Percentiles rank a stretch among this genome's conserved stretches.
Conservation (phyloP, 129 eudicot species). For the Solidago caesia region DNA sequence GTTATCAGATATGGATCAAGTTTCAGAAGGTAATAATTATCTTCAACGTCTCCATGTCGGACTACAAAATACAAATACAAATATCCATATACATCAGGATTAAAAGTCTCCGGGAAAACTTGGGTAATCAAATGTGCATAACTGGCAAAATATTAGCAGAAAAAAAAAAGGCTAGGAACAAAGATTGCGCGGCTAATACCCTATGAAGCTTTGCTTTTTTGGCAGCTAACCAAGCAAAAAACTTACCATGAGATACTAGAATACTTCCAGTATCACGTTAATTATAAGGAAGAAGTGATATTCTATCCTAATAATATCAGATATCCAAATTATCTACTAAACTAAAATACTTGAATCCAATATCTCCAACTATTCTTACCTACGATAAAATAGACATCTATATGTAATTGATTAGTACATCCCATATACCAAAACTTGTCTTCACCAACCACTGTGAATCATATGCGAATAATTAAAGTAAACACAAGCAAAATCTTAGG, state of each 20-base stretch:
- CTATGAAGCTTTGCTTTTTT: too few relatives aligned
- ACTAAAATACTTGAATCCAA: slow-evolving; percentile 7
- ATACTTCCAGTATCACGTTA: slow-evolving; percentile 1
- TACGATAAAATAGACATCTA: neutral
- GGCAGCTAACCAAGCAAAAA: too few relatives aligned
- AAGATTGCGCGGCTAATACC: too few relatives aligned
- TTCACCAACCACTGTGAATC: neutral
- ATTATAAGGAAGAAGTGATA: neutral
- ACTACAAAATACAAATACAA: neutral
- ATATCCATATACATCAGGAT: neutral
- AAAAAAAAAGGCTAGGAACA: neutral
- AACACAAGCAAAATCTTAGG: slow-evolving; percentile 11
- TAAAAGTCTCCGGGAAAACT: neutral
- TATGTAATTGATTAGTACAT: neutral
- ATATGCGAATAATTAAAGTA: neutral
- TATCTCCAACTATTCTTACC: slow-evolving; percentile 10
- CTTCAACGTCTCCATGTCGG: neutral
- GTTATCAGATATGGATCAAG: neutral
- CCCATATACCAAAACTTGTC: neutral
- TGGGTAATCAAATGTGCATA: neutral
- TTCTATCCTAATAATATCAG: neutral
- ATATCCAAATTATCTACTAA: slow-evolving; percentile 4
- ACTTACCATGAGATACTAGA: neutral
- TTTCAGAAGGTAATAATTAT: neutral
- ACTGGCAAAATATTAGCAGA: neutral